phyloP scores from a whole-genome alignment of 2,329 filamentous ascomycete genomes.

The Ceratocystis smalleyi region DNA sequence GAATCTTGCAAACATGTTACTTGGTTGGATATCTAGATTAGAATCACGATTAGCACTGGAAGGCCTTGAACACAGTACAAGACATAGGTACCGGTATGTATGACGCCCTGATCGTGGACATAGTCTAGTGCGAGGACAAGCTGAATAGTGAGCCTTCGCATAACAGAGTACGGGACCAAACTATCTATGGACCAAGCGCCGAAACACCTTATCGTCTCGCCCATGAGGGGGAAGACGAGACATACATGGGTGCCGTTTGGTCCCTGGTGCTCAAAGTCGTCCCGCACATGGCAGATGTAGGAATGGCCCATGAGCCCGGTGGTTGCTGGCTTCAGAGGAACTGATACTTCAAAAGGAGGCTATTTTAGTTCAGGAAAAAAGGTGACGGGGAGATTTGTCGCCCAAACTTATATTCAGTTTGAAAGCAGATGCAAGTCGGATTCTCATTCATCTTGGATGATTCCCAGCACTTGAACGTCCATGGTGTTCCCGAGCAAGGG shows the following conservation, averaged over 20 bases:
- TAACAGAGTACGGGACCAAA: background rate
- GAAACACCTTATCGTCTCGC: background rate
- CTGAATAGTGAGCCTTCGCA: background rate
- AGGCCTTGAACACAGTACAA: background rate
- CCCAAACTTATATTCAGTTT: no score
- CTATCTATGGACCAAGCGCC: background rate
- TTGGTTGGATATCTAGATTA: background rate
- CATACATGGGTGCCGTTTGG: background rate
- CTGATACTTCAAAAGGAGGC: no score
- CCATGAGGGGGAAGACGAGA: background rate
- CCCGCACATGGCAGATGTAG: background rate
- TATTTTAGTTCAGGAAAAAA: no score
- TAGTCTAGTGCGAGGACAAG: background rate
- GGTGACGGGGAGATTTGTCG: no score
- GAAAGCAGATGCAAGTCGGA: no score
- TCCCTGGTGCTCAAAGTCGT: background rate
- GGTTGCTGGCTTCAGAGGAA: no score
- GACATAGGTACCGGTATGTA: background rate
- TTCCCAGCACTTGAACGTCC: no score
- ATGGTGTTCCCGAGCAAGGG: no score
- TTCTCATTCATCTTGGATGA: no score
- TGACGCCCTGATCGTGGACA: background rate
- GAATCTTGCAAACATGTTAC: background rate
- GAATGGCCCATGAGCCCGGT: background rate
- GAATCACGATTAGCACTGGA: background rate